phyloP scores from a whole-genome alignment of 2,329 filamentous ascomycete species.

The Venturia effusa region DNA sequence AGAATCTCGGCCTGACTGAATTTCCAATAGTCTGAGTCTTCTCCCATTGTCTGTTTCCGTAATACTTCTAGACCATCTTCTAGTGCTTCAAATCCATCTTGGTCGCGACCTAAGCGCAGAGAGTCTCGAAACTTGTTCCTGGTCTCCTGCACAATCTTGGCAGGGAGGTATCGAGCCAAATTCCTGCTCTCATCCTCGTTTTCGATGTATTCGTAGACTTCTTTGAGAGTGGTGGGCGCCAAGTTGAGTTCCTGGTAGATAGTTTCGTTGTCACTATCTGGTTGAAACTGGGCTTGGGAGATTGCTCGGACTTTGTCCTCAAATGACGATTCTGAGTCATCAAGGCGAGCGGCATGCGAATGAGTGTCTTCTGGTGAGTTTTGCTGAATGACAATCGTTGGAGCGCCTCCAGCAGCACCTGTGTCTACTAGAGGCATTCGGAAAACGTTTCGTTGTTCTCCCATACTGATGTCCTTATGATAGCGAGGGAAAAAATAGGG shows the following conservation, averaged over 20 bases:
- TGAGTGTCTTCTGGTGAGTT: background rate
- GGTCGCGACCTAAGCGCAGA: background rate
- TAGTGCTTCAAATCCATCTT: conserved; percentile 1
- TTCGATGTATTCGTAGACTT: background rate
- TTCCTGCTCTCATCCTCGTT: background rate
- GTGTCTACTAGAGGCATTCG: background rate
- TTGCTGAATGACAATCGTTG: background rate
- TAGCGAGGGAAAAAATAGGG: background rate
- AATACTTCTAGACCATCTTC: conserved; percentile 1
- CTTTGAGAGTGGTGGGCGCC: conserved; percentile 2
- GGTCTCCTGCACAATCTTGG: conserved; percentile 7
- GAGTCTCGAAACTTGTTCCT: conserved; percentile 6
- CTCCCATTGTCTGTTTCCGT: background rate
- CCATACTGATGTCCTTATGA: background rate
- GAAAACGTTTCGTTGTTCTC: background rate
- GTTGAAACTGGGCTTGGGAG: background rate
- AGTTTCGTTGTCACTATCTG: background rate
- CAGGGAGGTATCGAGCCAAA: background rate
- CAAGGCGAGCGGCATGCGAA: background rate
- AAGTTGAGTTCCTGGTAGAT: background rate
- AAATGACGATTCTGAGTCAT: background rate
- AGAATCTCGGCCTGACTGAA: conserved; percentile 4
- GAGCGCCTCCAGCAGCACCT: background rate
- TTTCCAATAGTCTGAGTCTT: conserved; percentile 6
- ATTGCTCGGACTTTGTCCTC: conserved; percentile 6